These are phyloP conservation scores for Talinum fruticosum DNA, from an alignment of 148 eudicot species.

Conservation along the genomic window DNA sequence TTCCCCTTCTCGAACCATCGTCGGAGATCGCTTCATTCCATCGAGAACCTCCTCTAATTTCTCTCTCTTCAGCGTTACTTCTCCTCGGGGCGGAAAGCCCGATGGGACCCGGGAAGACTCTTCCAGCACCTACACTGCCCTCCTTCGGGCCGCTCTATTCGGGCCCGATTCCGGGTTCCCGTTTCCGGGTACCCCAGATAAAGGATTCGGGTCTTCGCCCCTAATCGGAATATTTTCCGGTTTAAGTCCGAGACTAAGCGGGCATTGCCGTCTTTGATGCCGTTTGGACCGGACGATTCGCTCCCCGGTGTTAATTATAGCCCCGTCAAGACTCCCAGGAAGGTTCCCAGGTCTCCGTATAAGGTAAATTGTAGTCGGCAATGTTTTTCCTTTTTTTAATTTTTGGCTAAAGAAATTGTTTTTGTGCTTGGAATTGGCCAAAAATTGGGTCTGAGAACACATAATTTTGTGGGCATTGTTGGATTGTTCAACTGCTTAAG, in stretches of 20 bases:
- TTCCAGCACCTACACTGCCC: constrained; percentile 45
- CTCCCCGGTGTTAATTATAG: constrained; percentile 63
- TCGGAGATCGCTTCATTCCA: constrained; percentile 81
- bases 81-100: constrained; percentile 27
- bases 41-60: constrained; percentile 72
- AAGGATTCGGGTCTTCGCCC: constrained; percentile 23
- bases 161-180: constrained; percentile 54
- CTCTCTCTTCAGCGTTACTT: constrained; percentile 49
- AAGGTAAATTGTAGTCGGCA: constrained; percentile 48
- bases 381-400: constrained; percentile 1
- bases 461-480: neutral
- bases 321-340: constrained; percentile 74
- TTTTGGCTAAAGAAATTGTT: neutral
- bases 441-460: neutral
- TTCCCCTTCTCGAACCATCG: constrained; percentile 64
- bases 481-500: neutral
- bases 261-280: constrained; percentile 54
- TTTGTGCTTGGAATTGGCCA: neutral
- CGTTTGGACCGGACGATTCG: constrained; percentile 69
- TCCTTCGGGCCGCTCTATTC: constrained; percentile 63
- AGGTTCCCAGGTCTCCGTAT: constrained; percentile 74
- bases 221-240: constrained; percentile 67
- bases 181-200: constrained; percentile 57
- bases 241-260: constrained; percentile 69
- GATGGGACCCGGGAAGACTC: constrained; percentile 37